Conservation (phyloP, 345 rosid species). For the Heritiera fomes region DNA sequence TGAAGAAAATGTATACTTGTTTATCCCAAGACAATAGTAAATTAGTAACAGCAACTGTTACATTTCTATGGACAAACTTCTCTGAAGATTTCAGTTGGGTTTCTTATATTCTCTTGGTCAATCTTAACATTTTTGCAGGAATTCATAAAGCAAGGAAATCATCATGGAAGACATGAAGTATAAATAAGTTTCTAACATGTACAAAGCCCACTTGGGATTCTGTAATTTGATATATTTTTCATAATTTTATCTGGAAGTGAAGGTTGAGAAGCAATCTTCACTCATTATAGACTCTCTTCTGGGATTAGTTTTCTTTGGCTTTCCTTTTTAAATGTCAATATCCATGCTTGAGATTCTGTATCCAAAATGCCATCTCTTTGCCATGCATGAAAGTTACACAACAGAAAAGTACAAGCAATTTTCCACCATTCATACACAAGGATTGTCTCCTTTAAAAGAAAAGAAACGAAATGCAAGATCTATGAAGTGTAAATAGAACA, state of each 20-base stretch:
- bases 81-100: neutral
- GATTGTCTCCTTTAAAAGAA: neutral
- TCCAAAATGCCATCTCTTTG: neutral
- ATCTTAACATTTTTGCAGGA: neutral
- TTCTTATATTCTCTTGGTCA: neutral
- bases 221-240: neutral
- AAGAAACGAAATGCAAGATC: neutral
- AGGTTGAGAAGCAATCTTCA: no score
- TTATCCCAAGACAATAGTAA: neutral
- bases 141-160: conserved; percentile 2
- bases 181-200: neutral
- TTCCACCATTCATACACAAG: neutral
- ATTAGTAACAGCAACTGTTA: neutral
- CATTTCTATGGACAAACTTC: neutral
- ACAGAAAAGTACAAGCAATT: no score
- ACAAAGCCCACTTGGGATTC: neutral
- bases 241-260: neutral
- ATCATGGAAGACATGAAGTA: conserved; percentile 7
- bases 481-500: neutral
- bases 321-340: neutral
- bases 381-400: neutral
- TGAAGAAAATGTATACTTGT: neutral
- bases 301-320: neutral
- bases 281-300: neutral
- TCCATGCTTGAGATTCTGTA: neutral